Conservation (phyloP, 164 flowering plant genomes). For the Euptelea pleiosperma region DNA sequence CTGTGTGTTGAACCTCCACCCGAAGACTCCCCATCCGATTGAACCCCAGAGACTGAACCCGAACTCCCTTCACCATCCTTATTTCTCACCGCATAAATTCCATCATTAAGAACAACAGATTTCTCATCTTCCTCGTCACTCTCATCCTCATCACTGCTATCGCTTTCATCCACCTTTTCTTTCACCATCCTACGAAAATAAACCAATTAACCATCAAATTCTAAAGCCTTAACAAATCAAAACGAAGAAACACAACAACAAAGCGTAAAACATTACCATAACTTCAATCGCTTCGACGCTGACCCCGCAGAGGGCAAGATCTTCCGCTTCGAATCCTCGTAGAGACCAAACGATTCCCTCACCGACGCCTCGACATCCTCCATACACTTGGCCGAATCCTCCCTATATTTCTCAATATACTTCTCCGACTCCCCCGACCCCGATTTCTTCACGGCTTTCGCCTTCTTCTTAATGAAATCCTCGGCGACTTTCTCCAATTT, state of each 20-base stretch:
- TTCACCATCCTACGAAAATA: constrained; percentile 61
- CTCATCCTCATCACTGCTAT: constrained; percentile 48
- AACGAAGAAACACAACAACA: neutral
- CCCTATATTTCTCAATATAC: constrained; percentile 71
- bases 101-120: constrained; percentile 51
- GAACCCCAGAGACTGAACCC: constrained; percentile 42
- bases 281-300: constrained; percentile 60
- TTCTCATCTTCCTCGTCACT: constrained; percentile 45
- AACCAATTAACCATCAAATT: constrained; percentile 9
- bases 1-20: constrained; percentile 41
- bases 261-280: constrained; percentile 48
- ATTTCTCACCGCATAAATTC: constrained; percentile 30
- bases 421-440: constrained; percentile 40
- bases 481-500: constrained; percentile 84
- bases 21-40: constrained; percentile 33
- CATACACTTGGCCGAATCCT: constrained; percentile 61
- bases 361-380: constrained; percentile 61
- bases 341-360: constrained; percentile 22
- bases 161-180: constrained; percentile 54
- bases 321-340: constrained; percentile 46
- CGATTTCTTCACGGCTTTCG: constrained; percentile 38
- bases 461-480: constrained; percentile 76
- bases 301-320: constrained; percentile 15
- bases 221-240: neutral
- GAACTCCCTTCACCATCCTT: constrained; percentile 50